Evolutionary conservation across 495 filamentous ascomycete genomes (phyloP).

Genomic region (Tuber borchii): DNA sequence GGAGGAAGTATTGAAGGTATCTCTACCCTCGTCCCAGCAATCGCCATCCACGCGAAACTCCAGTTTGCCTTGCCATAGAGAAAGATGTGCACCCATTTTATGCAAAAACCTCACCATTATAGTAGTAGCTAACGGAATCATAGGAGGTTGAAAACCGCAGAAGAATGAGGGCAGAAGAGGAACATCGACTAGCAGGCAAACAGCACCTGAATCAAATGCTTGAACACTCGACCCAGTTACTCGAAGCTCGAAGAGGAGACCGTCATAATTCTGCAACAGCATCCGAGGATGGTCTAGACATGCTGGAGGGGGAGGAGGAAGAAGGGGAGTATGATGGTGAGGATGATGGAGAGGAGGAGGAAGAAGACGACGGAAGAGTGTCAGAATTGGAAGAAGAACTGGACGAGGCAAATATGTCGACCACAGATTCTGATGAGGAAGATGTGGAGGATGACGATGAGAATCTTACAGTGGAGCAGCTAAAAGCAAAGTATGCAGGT

Average conservation of each 20-base stretch:
- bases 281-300: constrained; percentile 22
- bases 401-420: constrained; percentile 50
- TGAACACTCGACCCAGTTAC: constrained; percentile 40
- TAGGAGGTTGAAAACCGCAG: constrained; percentile 40
- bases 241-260: constrained; percentile 37
- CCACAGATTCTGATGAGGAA: constrained; percentile 50
- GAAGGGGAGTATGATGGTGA: constrained; percentile 48
- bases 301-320: constrained; percentile 25
- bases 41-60: neutral
- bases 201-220: constrained; percentile 42
- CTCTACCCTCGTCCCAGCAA: constrained; percentile 2
- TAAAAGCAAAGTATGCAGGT: constrained; percentile 70
- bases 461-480: constrained; percentile 67
- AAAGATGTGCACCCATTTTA: neutral
- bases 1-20: constrained; percentile 41
- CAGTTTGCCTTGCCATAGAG: neutral
- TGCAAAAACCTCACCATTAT: neutral
- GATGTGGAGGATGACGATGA: constrained; percentile 54
- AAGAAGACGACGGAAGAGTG: constrained; percentile 44
- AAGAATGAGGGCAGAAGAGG: constrained; percentile 38
- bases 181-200: constrained; percentile 37
- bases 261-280: constrained; percentile 22
- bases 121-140: neutral
- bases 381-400: constrained; percentile 42
- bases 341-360: constrained; percentile 52